Conservation (phyloP, 805 yeast genomes). For the Myxozyma monticola region DNA sequence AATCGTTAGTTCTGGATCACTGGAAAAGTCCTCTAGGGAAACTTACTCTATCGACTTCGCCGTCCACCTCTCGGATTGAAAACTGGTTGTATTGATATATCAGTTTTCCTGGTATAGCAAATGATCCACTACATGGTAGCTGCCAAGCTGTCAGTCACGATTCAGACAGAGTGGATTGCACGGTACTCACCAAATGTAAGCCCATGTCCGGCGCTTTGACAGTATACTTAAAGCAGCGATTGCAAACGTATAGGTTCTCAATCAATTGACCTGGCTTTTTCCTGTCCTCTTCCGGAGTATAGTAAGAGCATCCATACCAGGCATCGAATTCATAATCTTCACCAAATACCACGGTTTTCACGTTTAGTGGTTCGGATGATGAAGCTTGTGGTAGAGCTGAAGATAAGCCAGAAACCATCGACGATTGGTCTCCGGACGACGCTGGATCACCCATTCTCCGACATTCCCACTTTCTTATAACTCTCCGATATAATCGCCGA, state of each 20-base stretch:
- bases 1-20: not conserved
- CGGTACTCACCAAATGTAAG: constrained; percentile 45
- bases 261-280: constrained; percentile 21
- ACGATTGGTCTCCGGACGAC: constrained; percentile 2
- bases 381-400: not conserved
- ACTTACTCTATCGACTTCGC: constrained; percentile 50
- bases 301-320: constrained; percentile 79
- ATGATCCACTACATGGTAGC: constrained; percentile 35
- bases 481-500: no score
- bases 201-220: constrained; percentile 47
- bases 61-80: constrained; percentile 67
- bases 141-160: constrained; percentile 41
- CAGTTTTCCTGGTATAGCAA: constrained; percentile 60
- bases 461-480: not conserved
- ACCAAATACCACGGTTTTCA: constrained; percentile 67
- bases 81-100: constrained; percentile 61
- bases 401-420: not conserved
- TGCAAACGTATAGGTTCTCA: constrained; percentile 63
- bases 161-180: not conserved
- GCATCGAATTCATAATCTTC: constrained; percentile 60
- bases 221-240: constrained; percentile 80
- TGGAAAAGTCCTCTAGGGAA: not conserved
- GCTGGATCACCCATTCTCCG: constrained; percentile 6
- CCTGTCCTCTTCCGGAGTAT: constrained; percentile 4
- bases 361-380: constrained; percentile 45